Evolutionary conservation across 2,329 filamentous ascomycete genomes (phyloP).

Genomic region (Pyrenochaeta sp.): DNA sequence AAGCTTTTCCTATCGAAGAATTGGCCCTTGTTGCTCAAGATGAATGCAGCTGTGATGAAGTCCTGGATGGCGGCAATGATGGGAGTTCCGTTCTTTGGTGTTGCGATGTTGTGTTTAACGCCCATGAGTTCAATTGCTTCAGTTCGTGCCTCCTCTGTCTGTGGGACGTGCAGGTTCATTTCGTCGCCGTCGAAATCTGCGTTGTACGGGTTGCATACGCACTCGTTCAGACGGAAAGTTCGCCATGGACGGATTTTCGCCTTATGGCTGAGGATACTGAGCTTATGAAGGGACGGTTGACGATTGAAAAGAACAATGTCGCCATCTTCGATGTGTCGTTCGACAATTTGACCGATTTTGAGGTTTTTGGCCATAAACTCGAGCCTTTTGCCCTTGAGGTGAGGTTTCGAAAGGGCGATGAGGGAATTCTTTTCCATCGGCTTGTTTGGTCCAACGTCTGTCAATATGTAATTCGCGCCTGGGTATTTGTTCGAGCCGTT

Average conservation of each 20-base stretch:
- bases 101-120: constrained; percentile 94
- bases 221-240: constrained; percentile 96
- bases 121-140: constrained; percentile 98
- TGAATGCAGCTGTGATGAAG: constrained; percentile 94
- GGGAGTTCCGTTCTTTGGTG: constrained; percentile 95
- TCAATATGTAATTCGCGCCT: constrained; percentile 83
- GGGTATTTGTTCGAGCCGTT: constrained; percentile 84
- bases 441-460: constrained; percentile 60
- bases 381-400: constrained; percentile 63
- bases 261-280: constrained; percentile 96
- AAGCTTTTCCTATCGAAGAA: constrained; percentile 92
- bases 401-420: constrained; percentile 56
- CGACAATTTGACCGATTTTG: constrained; percentile 84
- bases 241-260: constrained; percentile 94
- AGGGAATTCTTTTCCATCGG: constrained; percentile 72
- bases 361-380: constrained; percentile 76
- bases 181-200: constrained; percentile 99
- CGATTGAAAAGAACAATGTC: constrained; percentile 98
- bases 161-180: constrained; percentile 98
- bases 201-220: constrained; percentile 97
- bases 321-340: constrained; percentile 92
- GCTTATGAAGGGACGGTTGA: constrained; percentile 95
- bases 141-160: constrained; percentile 94
- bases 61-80: constrained; percentile 99
- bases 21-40: constrained; percentile 89